Evolutionary conservation across 805 yeast species (phyloP), one percentile per base, ranked within the genome.

Genomic region (Cyberlindnera samutprakarnensis): DNA sequence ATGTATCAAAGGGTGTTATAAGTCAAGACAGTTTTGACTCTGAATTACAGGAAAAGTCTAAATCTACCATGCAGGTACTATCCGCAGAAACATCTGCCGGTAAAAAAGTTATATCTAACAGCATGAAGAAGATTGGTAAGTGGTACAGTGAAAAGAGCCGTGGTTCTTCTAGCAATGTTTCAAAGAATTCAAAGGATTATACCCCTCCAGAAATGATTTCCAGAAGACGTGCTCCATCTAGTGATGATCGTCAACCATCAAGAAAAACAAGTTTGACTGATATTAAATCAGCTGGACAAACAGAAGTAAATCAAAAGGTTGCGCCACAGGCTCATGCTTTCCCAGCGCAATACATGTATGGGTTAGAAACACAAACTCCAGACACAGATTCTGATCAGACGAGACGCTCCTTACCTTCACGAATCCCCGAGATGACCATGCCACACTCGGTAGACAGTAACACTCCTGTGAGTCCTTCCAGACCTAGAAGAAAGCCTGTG

Each of bases 191-290:
- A 13, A 41, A 36, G 24, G 25, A 18, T 4, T 41, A 41, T 16
- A 14, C 18, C 9, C 71, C 78, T 0, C 84, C 84, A 0, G 83
- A 77, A 47, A 78, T 78, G 85, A 78, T 78, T n/a, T 72, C 63
- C 18, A 59, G 83, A 48, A 61, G 81, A 45, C 56, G 63, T 11
- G 37, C 41, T 12, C 37, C 54, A 51, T 37, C 57, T 37, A 30
- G 23, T 14, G 34, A 25, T 16, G 36, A 29, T n/a, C 27, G 16
- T 8, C 7, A 7, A 10, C 11, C 23, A 4, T 8, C 23, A 6
- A 32, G 33, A 38, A 32, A 30, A 23, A 19, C 43, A 0, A 41
- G 45, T 23, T 25, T 14, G 12, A 30, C 30, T 12, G 44, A 39
- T 24, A 6, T 28, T 18, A 32, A n/a, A 23, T 30, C 40, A 9